Conservation (phyloP, 371 early-diverging fungal species). For the Syncephalastrum contaminatum region DNA sequence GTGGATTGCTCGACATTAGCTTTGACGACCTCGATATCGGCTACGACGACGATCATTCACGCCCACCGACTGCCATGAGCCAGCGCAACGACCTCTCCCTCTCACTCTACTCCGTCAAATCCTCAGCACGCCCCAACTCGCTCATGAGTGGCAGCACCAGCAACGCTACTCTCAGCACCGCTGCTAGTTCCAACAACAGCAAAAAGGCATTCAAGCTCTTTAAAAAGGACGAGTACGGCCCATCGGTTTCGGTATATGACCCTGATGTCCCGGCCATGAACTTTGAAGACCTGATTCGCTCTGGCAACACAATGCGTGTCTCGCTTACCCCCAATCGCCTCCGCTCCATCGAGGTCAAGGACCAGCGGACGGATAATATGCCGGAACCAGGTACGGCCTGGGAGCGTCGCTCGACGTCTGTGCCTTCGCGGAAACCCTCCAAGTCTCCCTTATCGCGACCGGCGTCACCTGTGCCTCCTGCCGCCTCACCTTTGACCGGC, state of each 20-base stretch:
- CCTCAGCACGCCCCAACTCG: slow-evolving; percentile 29
- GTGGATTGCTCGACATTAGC: slow-evolving; percentile 6
- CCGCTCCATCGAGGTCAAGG: slow-evolving; percentile 51
- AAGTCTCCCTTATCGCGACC: slow-evolving; percentile 11
- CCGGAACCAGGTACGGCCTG: slow-evolving; percentile 16
- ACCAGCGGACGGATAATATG: slow-evolving; percentile 16
- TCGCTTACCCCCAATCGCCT: slow-evolving; percentile 56
- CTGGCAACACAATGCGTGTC: slow-evolving; percentile 55
- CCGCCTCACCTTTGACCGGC: slow-evolving; percentile 8
- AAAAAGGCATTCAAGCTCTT: slow-evolving; percentile 47
- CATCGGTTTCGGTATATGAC: slow-evolving; percentile 32
- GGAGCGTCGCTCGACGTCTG: slow-evolving; percentile 34
- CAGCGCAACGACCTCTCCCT: slow-evolving; percentile 12
- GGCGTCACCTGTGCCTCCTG: slow-evolving; percentile 4
- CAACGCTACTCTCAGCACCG: slow-evolving; percentile 19
- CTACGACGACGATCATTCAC: slow-evolving; percentile 26
- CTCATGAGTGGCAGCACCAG: slow-evolving; percentile 33
- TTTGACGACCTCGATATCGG: slow-evolving; percentile 42
- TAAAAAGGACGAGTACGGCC: slow-evolving; percentile 29
- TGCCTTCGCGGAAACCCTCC: slow-evolving; percentile 13
- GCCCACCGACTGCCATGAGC: slow-evolving; percentile 3
- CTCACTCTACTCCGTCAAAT: slow-evolving; percentile 18
- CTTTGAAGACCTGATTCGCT: slow-evolving; percentile 52
- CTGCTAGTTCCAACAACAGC: slow-evolving; percentile 12
- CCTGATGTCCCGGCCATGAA: slow-evolving; percentile 35